A percentile compares a stretch with the other conserved stretches of the same genome.
phyloP scores from a whole-genome alignment of 1,139 yeast species.

The Suhomyces panamericanus region DNA sequence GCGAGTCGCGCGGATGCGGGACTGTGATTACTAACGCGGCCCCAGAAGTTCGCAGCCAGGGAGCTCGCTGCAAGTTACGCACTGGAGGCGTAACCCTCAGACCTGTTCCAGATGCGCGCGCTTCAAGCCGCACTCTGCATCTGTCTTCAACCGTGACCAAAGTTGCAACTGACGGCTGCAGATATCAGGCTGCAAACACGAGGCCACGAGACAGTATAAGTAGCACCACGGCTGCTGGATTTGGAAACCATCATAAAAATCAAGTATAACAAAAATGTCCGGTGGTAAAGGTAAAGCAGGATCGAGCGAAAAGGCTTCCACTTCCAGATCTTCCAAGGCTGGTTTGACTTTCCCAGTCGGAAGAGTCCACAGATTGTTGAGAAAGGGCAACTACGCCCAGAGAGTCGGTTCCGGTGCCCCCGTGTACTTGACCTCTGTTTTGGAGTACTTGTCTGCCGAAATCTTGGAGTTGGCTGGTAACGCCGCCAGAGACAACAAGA shows the following conservation, averaged over 20 bases:
- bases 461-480: slow-evolving; percentile 97
- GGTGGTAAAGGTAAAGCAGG: slow-evolving; percentile 99
- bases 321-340: slow-evolving; percentile 97
- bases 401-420: slow-evolving; percentile 99
- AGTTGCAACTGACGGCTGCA: too few species aligned
- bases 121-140: background rate
- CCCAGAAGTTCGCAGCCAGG: background rate
- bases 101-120: background rate
- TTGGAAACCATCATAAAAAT: background rate
- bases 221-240: background rate
- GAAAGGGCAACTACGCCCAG: slow-evolving; percentile 99
- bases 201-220: slow-evolving; percentile 1
- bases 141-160: background rate
- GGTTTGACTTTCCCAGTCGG: slow-evolving; percentile 99
- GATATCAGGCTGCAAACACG: background rate
- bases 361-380: slow-evolving; percentile 95
- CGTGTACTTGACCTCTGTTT: slow-evolving; percentile 92
- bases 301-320: slow-evolving; percentile 87
- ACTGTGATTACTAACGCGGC: background rate
- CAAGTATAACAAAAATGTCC: slow-evolving; percentile 56
- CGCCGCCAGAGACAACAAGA: slow-evolving; percentile 98
- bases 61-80: slow-evolving; percentile 1
- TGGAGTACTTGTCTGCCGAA: slow-evolving; percentile 96
- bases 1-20: background rate
- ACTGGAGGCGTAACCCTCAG: background rate